These are phyloP conservation scores for Neurospora sp. DNA, from an alignment of 2,329 filamentous ascomycete genomes.

Conservation along the genomic window DNA sequence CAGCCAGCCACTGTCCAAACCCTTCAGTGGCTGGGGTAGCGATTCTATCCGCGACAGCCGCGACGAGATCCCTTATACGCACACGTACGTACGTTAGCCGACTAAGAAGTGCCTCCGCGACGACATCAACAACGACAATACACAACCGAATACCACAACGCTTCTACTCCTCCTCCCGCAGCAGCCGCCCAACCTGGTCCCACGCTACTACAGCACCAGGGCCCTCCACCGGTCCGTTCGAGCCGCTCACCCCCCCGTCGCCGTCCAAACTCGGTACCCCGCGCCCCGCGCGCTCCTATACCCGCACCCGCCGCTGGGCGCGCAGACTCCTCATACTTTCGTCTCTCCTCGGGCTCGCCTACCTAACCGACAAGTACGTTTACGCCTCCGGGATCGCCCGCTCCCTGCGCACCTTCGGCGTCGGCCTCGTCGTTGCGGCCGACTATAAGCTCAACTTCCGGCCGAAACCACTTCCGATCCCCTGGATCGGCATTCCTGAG, in stretches of 20 bases:
- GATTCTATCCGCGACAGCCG: background rate
- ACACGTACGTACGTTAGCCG: background rate
- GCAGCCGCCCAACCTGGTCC: background rate
- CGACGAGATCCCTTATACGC: background rate
- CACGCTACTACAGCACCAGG: background rate
- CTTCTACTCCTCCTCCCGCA: background rate
- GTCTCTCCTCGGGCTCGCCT: constrained; percentile 49
- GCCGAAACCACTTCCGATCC: constrained; percentile 52
- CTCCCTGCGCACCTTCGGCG: constrained; percentile 70
- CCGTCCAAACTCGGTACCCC: constrained; percentile 71
- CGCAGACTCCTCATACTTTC: constrained; percentile 60
- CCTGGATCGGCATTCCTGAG: constrained; percentile 30
- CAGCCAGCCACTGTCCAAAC: background rate
- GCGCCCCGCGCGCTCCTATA: constrained; percentile 59
- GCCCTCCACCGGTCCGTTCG: constrained; percentile 34
- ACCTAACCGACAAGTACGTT: constrained; percentile 60
- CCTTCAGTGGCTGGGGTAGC: background rate
- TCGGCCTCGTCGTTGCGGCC: constrained; percentile 68
- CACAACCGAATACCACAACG: background rate
- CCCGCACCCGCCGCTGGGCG: constrained; percentile 62
- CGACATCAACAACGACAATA: background rate
- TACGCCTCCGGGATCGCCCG: constrained; percentile 74
- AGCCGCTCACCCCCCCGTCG: constrained; percentile 64
- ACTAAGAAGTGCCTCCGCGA: background rate
- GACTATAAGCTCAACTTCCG: constrained; percentile 98